Base-by-base conservation (phyloP, 2,329 filamentous ascomycete species). In the Coniochaeta hoffmannii region DNA sequence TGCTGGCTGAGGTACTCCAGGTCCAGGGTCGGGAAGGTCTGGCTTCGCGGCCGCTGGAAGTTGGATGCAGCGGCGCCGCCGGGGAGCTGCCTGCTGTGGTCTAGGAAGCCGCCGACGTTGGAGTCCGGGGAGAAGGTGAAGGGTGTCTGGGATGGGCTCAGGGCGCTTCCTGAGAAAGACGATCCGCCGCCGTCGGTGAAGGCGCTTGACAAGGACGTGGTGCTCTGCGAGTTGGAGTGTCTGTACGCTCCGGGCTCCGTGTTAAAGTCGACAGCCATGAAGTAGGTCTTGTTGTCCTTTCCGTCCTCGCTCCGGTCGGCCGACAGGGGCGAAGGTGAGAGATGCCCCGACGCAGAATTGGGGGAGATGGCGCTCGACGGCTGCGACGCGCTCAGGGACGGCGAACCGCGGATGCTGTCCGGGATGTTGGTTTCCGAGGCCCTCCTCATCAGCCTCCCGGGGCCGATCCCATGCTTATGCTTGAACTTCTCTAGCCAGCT, bases 401-500 rank as follows among this genome's bases (percentile, higher is more conserved):
- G 79, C 17, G 80, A 82, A 76, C 76, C 32, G 70, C 76, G 59
- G 78, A 81, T 59, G 57, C 79, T 82, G 63, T 89, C 87, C 0
- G 85, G 81, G 54, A 92, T 88, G 66, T 89, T 91, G 35, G 85
- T 80, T 67, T 86, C 83, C 3, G 82, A 86, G 7, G 82, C 82
- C 55, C 83, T 73, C 46, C 83, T 74, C 59, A 76, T 74, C 35
- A 83, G 65, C 57, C 74, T 78, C 15, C 72, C 75, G 15, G 72
- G 73, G 15, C 71, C 74, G 55, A 83, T 73, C 30, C 73, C 85
- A 68, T 96, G 87, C 73, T 93, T 96, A 67, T 90, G 84, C 76
- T 97, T 96, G 77, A 97, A 97, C 68, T 94, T 95, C 66, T 96
- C 90, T 32, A 97, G 79, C 92, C 93, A 97, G 62, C 79, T 85